Percentiles rank a stretch among this genome's conserved stretches.
These are phyloP conservation scores for Thermoascus crustaceus DNA, from an alignment of 2,329 filamentous ascomycete species.

Conservation along the genomic window DNA sequence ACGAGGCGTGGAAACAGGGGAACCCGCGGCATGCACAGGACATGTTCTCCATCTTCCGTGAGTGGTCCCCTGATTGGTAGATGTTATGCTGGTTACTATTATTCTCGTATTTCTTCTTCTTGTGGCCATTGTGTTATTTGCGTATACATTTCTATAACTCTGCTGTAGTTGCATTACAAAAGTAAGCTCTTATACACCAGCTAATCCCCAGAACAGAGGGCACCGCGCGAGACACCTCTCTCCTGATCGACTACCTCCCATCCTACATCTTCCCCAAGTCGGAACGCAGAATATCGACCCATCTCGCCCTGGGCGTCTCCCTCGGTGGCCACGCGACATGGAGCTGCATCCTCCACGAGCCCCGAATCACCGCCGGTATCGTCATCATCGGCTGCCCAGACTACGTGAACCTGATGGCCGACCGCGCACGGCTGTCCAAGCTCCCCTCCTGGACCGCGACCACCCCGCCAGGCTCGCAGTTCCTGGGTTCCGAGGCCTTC, in stretches of 20 bases:
- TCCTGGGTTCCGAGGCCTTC: constrained; percentile 72
- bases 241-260: constrained; percentile 69
- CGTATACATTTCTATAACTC: too few relatives aligned
- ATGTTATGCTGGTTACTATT: not conserved
- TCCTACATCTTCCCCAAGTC: constrained; percentile 59
- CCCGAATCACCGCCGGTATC: constrained; percentile 68
- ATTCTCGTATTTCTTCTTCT: not conserved
- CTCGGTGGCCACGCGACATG: constrained; percentile 83
- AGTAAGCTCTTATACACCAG: not conserved
- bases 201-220: constrained; percentile 37
- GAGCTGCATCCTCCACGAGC: constrained; percentile 72
- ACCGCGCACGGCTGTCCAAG: constrained; percentile 67
- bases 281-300: constrained; percentile 44
- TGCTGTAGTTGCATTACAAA: not conserved
- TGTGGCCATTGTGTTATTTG: not conserved
- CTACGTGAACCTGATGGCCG: constrained; percentile 69
- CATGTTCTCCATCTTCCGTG: constrained; percentile 73
- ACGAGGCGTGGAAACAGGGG: constrained; percentile 69
- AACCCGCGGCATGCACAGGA: constrained; percentile 80
- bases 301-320: constrained; percentile 74
- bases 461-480: constrained; percentile 50
- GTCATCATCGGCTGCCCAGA: constrained; percentile 85
- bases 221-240: constrained; percentile 65
- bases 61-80: constrained; percentile 22
- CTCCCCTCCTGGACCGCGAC: constrained; percentile 51